phyloP scores from a whole-genome alignment of 225 moss, liverwort and hornwort species.

The Pseudisothecium myosuroides region DNA sequence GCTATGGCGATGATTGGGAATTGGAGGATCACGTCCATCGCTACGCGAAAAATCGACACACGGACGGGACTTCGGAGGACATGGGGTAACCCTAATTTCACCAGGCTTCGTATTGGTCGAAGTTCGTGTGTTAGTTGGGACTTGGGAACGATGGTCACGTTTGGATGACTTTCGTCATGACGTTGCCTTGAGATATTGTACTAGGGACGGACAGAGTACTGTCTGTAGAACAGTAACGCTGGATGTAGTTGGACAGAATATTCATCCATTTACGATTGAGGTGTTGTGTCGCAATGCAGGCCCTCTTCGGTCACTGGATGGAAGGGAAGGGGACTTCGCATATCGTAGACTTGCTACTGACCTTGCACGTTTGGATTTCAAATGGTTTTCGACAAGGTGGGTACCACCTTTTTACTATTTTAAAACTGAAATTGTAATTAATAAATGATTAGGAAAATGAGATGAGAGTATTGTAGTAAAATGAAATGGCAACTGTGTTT shows the following conservation, averaged over 20 bases:
- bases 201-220: no score
- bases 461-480: no score
- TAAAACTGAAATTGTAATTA: no score
- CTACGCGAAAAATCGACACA: neutral
- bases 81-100: neutral
- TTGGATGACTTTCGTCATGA: neutral
- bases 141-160: neutral
- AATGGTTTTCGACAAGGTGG: no score
- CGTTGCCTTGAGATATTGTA: no score
- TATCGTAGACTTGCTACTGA: no score
- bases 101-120: neutral
- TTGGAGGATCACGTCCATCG: neutral
- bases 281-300: neutral
- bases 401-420: no score
- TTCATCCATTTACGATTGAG: neutral
- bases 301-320: no score
- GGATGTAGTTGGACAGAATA: neutral
- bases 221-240: no score
- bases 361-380: no score
- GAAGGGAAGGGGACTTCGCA: neutral
- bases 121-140: neutral
- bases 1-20: neutral
- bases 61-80: neutral
- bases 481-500: no score
- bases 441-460: no score